Conservation (phyloP, 2,329 filamentous ascomycete species). For the Tolypocladium ovalisporum region DNA sequence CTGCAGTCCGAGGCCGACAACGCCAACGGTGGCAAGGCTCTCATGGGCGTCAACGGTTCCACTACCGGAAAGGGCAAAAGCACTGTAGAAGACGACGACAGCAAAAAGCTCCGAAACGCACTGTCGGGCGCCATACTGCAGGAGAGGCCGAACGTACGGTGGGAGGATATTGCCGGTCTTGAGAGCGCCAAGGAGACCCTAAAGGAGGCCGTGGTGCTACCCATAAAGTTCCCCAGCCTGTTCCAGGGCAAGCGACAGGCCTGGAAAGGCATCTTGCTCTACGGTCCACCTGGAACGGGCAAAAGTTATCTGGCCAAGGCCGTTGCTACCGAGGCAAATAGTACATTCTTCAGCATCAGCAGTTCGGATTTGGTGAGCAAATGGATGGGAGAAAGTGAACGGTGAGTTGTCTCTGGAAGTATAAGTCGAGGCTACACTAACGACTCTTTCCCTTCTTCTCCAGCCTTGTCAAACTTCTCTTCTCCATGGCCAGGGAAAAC, state of each 20-base stretch:
- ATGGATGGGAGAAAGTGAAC: slow-evolving; percentile 99
- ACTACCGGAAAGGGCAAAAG: slow-evolving; percentile 49
- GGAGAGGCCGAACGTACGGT: slow-evolving; percentile 91
- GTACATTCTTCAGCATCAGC: slow-evolving; percentile 97
- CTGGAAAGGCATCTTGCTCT: slow-evolving; percentile 95
- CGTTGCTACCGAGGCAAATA: slow-evolving; percentile 95
- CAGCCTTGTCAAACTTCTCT: slow-evolving; percentile 90
- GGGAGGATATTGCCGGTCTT: slow-evolving; percentile 95
- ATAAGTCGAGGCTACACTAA: slow-evolving; percentile 8
- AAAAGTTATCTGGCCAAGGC: slow-evolving; percentile 97
- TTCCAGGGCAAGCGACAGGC: slow-evolving; percentile 95
- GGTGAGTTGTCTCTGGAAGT: slow-evolving; percentile 36
- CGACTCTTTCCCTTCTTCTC: background rate
- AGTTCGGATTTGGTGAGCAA: slow-evolving; percentile 96
- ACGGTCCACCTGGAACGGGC: slow-evolving; percentile 91
- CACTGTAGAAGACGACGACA: slow-evolving; percentile 76
- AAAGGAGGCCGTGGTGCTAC: slow-evolving; percentile 94
- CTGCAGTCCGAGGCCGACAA: slow-evolving; percentile 66
- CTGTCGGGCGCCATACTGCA: slow-evolving; percentile 85
- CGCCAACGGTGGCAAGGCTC: slow-evolving; percentile 49
- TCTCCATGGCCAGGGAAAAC: slow-evolving; percentile 96
- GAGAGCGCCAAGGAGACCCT: slow-evolving; percentile 92
- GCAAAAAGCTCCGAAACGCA: slow-evolving; percentile 87
- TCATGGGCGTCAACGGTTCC: slow-evolving; percentile 60
- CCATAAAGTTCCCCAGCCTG: slow-evolving; percentile 95